Base-by-base conservation (phyloP, 176 grass and related monocot genomes). In the Zizania latifolia region DNA sequence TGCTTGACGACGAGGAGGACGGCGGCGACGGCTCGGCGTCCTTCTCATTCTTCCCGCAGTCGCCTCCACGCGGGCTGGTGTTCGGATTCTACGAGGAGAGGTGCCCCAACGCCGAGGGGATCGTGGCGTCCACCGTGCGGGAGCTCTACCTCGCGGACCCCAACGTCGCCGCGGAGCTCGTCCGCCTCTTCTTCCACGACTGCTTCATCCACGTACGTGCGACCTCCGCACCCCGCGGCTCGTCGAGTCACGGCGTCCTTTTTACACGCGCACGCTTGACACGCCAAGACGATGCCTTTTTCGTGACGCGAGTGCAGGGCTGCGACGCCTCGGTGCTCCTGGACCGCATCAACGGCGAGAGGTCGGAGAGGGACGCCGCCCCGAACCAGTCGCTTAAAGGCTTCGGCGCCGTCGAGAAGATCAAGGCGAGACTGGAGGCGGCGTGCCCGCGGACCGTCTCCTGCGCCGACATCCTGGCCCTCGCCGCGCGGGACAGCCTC, bases 321-420 rank as follows among this genome's bases (percentile, higher is more conserved):
- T 92, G 89, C 40, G 85, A 92, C 71, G 82, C 78, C n/a, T 88
- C 74, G 62, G 81, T 92, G 62, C 78, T 92, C 15, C 56, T 88
- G 56, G 78, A 82, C 50, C 15, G 61, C 5, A 21, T 48, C 62
- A 17, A 21, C 70, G 78, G 75, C n/a, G 10, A 36, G 30, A 68
- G 0, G 68, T 84, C 76, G 35, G 90, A 89, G 83, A 85, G 74
- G 29, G 80, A 83, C 67, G 83, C 90, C 39, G 16, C 6, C 0
- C 86, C 86, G 30, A 92, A 92, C 54, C 80, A 68, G 13, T 83
- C 79, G 33, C 70, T 84, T 10, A 72, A 83, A 4, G 86, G 90
- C 53, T 81, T 77, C 53, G 61, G 41, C 14, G 80, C 86, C 29
- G 0, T 92, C 16, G 90, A 92, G 10, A 37, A 62, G 7, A 77